These are phyloP conservation scores for Knoxdaviesia capensis DNA, from an alignment of 2,329 filamentous ascomycete species.

Conservation along the genomic window DNA sequence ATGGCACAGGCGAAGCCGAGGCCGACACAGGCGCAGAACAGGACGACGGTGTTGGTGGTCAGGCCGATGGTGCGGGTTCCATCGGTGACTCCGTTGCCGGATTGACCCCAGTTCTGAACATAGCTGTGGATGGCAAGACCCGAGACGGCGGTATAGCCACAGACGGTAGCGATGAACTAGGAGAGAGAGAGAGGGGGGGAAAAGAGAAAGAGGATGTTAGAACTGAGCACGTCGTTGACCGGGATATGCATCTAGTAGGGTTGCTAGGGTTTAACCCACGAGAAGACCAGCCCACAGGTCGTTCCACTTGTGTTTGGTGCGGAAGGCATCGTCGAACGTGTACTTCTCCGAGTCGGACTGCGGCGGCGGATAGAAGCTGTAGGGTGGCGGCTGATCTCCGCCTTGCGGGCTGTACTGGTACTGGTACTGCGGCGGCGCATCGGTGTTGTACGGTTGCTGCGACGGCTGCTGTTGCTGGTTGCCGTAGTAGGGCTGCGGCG, in stretches of 20 bases:
- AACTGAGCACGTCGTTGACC: neutral
- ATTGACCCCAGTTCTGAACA: conserved; percentile 36
- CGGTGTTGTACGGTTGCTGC: neutral
- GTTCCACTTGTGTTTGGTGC: conserved; percentile 70
- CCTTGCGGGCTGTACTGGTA: conserved; percentile 10
- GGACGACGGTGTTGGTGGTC: conserved; percentile 65
- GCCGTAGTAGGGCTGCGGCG: conserved; percentile 7
- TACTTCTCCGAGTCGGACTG: conserved; percentile 24
- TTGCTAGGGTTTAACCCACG: conserved; percentile 20
- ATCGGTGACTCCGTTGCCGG: conserved; percentile 56
- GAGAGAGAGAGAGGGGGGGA: neutral
- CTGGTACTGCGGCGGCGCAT: conserved; percentile 3
- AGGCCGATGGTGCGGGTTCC: conserved; percentile 44
- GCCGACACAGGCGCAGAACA: conserved; percentile 66
- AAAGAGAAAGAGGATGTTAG: neutral
- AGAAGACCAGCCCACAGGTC: conserved; percentile 78
- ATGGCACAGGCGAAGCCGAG: conserved; percentile 60
- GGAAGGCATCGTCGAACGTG: conserved; percentile 64
- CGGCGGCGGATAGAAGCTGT: conserved; percentile 17
- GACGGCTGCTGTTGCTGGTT: conserved; percentile 6
- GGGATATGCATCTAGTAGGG: neutral
- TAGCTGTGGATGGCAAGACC: conserved; percentile 61
- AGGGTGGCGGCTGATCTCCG: conserved; percentile 12
- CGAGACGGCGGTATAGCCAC: conserved; percentile 59
- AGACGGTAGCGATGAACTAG: conserved; percentile 50